Evolutionary conservation across 2,329 filamentous ascomycete genomes (phyloP).

Genomic region (Scedosporium minutisporum): DNA sequence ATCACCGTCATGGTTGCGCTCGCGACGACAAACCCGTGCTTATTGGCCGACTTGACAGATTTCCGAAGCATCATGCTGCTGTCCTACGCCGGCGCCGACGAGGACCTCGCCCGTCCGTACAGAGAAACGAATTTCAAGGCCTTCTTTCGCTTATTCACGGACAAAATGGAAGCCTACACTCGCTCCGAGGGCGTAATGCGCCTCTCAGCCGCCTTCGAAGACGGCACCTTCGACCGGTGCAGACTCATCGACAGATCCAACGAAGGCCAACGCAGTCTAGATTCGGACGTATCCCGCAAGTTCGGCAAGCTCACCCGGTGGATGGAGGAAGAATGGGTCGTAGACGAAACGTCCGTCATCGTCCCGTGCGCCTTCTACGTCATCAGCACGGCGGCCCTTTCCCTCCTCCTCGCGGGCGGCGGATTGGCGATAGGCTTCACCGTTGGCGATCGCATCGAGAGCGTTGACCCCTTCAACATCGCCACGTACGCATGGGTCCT

Average conservation of each 20-base stretch:
- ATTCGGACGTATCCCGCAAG: background rate
- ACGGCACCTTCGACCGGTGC: background rate
- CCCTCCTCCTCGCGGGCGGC: constrained; percentile 12
- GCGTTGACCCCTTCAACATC: constrained; percentile 22
- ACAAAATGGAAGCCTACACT: background rate
- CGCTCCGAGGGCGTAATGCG: background rate
- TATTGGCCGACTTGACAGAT: constrained; percentile 7
- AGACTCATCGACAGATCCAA: background rate
- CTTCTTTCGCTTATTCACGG: constrained; percentile 7
- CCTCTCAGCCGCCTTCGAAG: background rate
- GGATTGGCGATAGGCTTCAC: constrained; percentile 17
- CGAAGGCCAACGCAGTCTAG: background rate
- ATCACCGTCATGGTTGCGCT: constrained; percentile 13
- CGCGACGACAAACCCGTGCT: constrained; percentile 7
- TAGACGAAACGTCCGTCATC: background rate
- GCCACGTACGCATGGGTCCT: constrained; percentile 17
- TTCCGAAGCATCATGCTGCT: constrained; percentile 9
- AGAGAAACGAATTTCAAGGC: constrained; percentile 4
- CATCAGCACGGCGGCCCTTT: background rate
- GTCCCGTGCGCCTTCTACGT: background rate
- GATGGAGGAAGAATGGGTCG: background rate
- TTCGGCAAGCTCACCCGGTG: background rate
- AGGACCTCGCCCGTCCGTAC: background rate
- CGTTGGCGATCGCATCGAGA: constrained; percentile 15
- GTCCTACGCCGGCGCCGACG: background rate